A percentile compares a stretch with the other conserved stretches of the same genome.
phyloP scores from a whole-genome alignment of 2,329 filamentous ascomycete genomes.

The Dothistroma septosporum region DNA sequence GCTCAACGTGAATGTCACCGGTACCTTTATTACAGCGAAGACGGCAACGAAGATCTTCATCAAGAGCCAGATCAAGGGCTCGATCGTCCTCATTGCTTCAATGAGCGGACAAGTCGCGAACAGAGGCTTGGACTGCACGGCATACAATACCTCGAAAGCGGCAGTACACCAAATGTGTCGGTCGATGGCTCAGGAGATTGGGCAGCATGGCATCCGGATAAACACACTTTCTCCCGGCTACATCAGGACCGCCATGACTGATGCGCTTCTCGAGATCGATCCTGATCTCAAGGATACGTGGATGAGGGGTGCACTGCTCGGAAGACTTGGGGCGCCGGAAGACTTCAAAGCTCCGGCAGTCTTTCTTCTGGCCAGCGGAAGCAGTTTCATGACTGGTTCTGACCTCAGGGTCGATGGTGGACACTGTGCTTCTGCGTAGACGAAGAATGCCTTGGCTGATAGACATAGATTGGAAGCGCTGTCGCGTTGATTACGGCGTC shows the following conservation, averaged over 20 bases:
- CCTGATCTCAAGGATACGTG: conserved; percentile 51
- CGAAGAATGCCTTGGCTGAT: not conserved
- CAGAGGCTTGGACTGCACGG: conserved; percentile 45
- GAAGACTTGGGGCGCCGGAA: conserved; percentile 52
- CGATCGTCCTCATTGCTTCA: conserved; percentile 39
- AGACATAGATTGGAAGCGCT: not conserved
- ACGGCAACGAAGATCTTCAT: conserved; percentile 35
- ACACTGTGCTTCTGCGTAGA: conserved; percentile 41
- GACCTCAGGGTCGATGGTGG: conserved; percentile 69
- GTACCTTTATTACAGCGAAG: conserved; percentile 36
- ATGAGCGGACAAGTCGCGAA: conserved; percentile 38
- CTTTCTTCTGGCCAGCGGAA: conserved; percentile 64
- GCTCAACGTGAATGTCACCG: conserved; percentile 38
- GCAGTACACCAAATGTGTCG: conserved; percentile 52
- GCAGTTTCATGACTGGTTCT: conserved; percentile 66
- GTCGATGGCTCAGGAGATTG: conserved; percentile 54
- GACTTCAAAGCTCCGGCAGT: conserved; percentile 63
- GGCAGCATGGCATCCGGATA: conserved; percentile 32
- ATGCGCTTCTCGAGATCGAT: conserved; percentile 37
- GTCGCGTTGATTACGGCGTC: not conserved
- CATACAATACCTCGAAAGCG: conserved; percentile 55
- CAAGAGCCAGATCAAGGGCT: conserved; percentile 30
- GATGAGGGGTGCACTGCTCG: conserved; percentile 53
- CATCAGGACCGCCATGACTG: conserved; percentile 37
- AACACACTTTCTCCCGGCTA: conserved; percentile 36